These are phyloP conservation scores for Niveomyces coronatus DNA, from an alignment of 2,329 filamentous ascomycete species.

Conservation along the genomic window DNA sequence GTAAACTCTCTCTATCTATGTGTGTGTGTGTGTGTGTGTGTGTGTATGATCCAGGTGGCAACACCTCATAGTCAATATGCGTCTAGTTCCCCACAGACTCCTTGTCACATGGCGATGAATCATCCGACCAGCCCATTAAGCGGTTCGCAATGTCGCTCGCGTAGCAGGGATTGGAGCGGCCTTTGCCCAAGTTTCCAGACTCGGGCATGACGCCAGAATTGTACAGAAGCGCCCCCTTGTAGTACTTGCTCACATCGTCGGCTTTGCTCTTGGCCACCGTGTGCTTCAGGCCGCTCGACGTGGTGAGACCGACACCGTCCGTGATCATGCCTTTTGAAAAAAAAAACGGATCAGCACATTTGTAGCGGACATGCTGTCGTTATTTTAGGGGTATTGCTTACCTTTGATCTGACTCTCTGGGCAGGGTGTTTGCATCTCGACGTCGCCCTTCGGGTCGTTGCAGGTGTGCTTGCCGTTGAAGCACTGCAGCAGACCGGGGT, in stretches of 20 bases:
- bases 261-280: slow-evolving; percentile 20
- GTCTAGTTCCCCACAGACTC: no score
- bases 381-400: no score
- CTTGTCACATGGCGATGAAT: no score
- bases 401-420: slow-evolving; percentile 13
- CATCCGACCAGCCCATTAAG: slow-evolving; percentile 13
- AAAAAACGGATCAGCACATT: no score
- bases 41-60: no score
- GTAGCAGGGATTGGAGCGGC: slow-evolving; percentile 42
- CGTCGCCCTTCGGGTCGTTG: slow-evolving; percentile 21
- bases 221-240: slow-evolving; percentile 35
- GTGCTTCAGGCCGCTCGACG: slow-evolving; percentile 32
- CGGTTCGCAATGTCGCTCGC: slow-evolving; percentile 33
- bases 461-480: slow-evolving; percentile 26
- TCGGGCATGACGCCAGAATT: slow-evolving; percentile 31
- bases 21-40: no score
- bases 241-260: slow-evolving; percentile 28
- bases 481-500: slow-evolving; percentile 31
- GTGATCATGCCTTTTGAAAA: slow-evolving; percentile 21
- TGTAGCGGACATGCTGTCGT: no score
- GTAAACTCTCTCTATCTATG: no score
- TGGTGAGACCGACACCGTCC: slow-evolving; percentile 32
- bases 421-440: slow-evolving; percentile 15
- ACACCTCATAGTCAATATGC: no score
- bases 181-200: slow-evolving; percentile 28